Conservation (phyloP, 2,329 filamentous ascomycete genomes). For the Nemania sp. region DNA sequence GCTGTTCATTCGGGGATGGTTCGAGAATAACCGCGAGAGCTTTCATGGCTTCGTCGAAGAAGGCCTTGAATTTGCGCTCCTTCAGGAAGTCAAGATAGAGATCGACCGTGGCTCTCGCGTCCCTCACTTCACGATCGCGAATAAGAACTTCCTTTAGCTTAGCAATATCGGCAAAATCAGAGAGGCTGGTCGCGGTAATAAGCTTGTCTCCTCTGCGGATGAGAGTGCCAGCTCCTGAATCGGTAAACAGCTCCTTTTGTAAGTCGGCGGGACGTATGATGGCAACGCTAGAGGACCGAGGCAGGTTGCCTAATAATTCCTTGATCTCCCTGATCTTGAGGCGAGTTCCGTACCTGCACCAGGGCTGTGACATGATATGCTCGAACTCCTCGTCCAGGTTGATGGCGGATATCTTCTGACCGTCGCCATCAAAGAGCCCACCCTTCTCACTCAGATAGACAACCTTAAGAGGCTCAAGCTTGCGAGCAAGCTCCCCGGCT, state of each 20-base stretch:
- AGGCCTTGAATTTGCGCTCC: slow-evolving; percentile 82
- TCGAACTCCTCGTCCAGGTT: slow-evolving; percentile 98
- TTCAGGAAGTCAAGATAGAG: slow-evolving; percentile 81
- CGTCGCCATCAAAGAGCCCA: slow-evolving; percentile 89
- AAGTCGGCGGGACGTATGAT: slow-evolving; percentile 97
- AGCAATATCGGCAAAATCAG: slow-evolving; percentile 75
- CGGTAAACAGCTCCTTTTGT: slow-evolving; percentile 95
- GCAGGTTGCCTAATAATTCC: slow-evolving; percentile 85
- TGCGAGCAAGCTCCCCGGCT: slow-evolving; percentile 86
- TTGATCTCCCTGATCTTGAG: slow-evolving; percentile 99
- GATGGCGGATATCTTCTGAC: slow-evolving; percentile 94
- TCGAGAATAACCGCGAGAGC: slow-evolving; percentile 88
- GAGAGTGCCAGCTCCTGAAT: slow-evolving; percentile 90
- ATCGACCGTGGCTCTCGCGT: slow-evolving; percentile 82
- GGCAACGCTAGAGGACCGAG: slow-evolving; percentile 89
- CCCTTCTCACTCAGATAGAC: slow-evolving; percentile 99
- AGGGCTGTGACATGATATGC: slow-evolving; percentile 87
- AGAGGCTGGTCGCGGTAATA: slow-evolving; percentile 70
- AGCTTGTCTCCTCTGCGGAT: slow-evolving; percentile 93
- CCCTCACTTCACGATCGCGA: slow-evolving; percentile 78
- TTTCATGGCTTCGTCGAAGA: slow-evolving; percentile 93
- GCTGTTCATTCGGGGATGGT: slow-evolving; percentile 64
- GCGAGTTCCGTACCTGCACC: slow-evolving; percentile 92
- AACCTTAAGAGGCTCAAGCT: slow-evolving; percentile 92
- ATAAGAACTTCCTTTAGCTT: slow-evolving; percentile 83